Evolutionary conservation across 208 protist genomes (phyloP).

Genomic region (Trypanosoma boissoni): DNA sequence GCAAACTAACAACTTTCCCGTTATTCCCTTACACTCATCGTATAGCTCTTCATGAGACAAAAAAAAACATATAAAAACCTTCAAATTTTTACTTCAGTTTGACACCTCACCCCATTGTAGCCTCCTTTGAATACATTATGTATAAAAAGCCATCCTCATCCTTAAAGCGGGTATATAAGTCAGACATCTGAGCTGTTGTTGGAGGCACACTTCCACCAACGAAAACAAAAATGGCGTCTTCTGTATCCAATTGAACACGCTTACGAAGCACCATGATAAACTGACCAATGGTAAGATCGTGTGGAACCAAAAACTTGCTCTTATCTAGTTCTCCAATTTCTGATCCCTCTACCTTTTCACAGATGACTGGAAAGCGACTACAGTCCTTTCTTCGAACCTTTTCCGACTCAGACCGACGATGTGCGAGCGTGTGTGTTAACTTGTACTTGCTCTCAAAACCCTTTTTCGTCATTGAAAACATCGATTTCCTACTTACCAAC

Average conservation of each 20-base stretch:
- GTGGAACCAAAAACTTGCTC: slow-evolving; percentile 90
- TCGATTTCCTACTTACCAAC: too few relatives aligned
- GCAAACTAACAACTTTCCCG: too few relatives aligned
- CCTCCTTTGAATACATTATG: slow-evolving; percentile 87
- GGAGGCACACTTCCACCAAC: slow-evolving; percentile 89
- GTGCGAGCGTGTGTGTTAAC: slow-evolving; percentile 60
- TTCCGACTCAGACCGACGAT: slow-evolving; percentile 55
- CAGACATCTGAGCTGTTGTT: slow-evolving; percentile 41
- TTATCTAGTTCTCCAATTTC: slow-evolving; percentile 91
- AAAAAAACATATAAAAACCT: not conserved
- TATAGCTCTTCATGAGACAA: not conserved
- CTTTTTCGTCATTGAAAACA: too few relatives aligned
- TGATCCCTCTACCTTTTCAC: slow-evolving; percentile 87
- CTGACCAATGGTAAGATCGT: slow-evolving; percentile 89
- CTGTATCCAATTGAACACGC: slow-evolving; percentile 86
- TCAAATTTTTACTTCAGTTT: not conserved
- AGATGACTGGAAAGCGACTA: slow-evolving; percentile 91
- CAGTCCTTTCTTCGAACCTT: slow-evolving; percentile 71
- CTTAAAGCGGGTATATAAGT: slow-evolving; percentile 92
- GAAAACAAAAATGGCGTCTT: slow-evolving; percentile 94
- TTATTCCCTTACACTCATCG: too few relatives aligned
- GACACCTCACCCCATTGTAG: slow-evolving; percentile 68
- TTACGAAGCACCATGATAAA: slow-evolving; percentile 94
- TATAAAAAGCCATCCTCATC: slow-evolving; percentile 94
- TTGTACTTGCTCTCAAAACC: slow-evolving; percentile 46